Evolutionary conservation across 2,329 filamentous ascomycete genomes (phyloP).

Genomic region (Fusarium haematococcum): DNA sequence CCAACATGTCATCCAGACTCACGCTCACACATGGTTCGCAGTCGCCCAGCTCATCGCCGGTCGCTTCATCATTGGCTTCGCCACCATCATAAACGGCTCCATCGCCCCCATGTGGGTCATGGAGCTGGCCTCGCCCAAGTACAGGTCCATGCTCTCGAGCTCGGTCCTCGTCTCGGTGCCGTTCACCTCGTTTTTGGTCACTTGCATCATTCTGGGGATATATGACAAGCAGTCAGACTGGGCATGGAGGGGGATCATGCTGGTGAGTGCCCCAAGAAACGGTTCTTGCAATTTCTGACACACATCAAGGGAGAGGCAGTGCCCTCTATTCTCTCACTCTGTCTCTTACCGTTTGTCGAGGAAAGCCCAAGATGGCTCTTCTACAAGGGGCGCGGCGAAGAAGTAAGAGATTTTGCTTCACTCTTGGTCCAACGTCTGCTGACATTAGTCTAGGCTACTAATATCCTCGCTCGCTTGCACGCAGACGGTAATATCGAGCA

Average conservation of each 20-base stretch:
- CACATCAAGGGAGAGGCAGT: slow-evolving; percentile 12
- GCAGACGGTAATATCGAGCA: slow-evolving; percentile 2
- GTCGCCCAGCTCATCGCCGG: slow-evolving; percentile 12
- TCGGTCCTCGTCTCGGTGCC: slow-evolving; percentile 11
- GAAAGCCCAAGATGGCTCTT: slow-evolving; percentile 19
- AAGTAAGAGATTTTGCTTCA: neutral
- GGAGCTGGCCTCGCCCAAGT: slow-evolving; percentile 9
- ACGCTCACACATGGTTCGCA: neutral
- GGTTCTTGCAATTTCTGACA: neutral
- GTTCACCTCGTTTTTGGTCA: slow-evolving; percentile 12
- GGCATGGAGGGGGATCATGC: slow-evolving; percentile 22
- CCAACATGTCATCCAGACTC: neutral
- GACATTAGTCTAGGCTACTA: neutral
- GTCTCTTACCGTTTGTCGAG: slow-evolving; percentile 10
- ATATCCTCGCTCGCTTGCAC: slow-evolving; percentile 10
- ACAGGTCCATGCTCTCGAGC: slow-evolving; percentile 13
- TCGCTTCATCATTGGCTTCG: slow-evolving; percentile 17
- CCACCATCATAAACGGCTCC: slow-evolving; percentile 13
- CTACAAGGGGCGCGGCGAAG: neutral
- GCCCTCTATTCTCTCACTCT: slow-evolving; percentile 10
- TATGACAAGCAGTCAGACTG: slow-evolving; percentile 14
- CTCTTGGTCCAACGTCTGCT: neutral
- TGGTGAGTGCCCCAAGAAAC: neutral
- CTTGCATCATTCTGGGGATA: slow-evolving; percentile 15
- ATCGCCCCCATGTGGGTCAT: slow-evolving; percentile 21